Evolutionary conservation across 495 filamentous ascomycete genomes (phyloP), one percentile per base, ranked within the genome.

Genomic region (Hypoxylon fuscum): DNA sequence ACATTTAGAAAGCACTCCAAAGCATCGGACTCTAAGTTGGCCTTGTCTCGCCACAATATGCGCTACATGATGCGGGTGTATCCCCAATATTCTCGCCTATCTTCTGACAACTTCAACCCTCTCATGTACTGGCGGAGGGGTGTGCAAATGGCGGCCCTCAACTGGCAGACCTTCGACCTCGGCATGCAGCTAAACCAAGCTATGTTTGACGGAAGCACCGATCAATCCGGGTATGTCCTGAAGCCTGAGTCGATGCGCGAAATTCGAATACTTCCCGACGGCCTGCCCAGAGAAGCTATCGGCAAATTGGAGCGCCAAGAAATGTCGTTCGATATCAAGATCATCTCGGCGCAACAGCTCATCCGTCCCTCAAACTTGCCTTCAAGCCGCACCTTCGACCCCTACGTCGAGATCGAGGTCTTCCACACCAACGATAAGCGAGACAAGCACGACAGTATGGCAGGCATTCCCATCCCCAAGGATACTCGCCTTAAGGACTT

Each of bases 151-250:
- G 91, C 87, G 2, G 95, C 95, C 1, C 80, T 96, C 60, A 98
- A 98, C 73, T 98, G 95, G 95, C 95, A 98, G 73, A 98, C 94
- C 0, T 97, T 95, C 66, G 95, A 98, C 66, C 81, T 93, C 23
- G 90, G 91, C 12, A 92, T 96, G 87, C 93, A 98, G 72, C 79
- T 97, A 71, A 98, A 98, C 66, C 90, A 94, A 50, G 95, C 95
- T 59, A 98, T 98, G 95, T 98, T 98, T 74, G 89, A 91, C n/a
- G 89, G 91, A 46, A 92, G 92, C 23, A 86, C 85, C 17, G 95
- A 97, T 74, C 85, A 87, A 46, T 88, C 89, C 7, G 95, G 95
- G 17, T 98, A 97, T 64, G 91, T 98, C 18, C 83, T 98, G 34
- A 98, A 98, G 74, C 95, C 95, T 5, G 82, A 88, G 43, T 90